These are phyloP conservation scores for Dendrocalamus sinicus DNA, from an alignment of 176 grass and related monocot species.

Conservation along the genomic window DNA sequence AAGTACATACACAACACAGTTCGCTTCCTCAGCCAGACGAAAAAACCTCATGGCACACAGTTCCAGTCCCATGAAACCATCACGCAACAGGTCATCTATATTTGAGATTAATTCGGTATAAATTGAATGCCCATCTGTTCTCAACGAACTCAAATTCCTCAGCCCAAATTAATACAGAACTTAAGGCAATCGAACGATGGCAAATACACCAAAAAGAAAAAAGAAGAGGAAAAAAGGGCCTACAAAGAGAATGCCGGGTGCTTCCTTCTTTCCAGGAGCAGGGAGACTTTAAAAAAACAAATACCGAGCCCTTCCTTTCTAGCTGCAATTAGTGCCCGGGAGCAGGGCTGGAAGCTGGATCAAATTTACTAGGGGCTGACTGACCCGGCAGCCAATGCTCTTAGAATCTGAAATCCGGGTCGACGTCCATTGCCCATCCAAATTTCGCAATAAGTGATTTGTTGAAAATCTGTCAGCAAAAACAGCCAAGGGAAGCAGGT, in stretches of 20 bases:
- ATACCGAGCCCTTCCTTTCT: conserved; percentile 61
- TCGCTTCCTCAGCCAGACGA: conserved; percentile 8
- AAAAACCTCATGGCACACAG: background rate
- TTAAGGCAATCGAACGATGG: conserved; percentile 34
- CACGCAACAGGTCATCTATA: conserved; percentile 48
- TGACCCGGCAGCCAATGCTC: conserved; percentile 25
- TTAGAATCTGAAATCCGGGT: conserved; percentile 92
- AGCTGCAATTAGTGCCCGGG: conserved; percentile 49
- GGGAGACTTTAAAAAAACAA: conserved; percentile 41
- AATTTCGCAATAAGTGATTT: conserved; percentile 92
- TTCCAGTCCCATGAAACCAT: conserved; percentile 19
- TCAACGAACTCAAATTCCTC: conserved; percentile 45
- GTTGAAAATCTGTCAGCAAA: conserved; percentile 85
- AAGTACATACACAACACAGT: conserved; percentile 6
- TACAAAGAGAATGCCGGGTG: conserved; percentile 52
- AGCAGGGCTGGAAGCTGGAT: conserved; percentile 39
- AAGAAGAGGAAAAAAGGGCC: background rate
- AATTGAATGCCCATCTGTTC: conserved; percentile 62
- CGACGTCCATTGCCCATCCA: conserved; percentile 85
- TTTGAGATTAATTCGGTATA: conserved; percentile 55
- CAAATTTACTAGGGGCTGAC: conserved; percentile 1
- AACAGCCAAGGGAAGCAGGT: conserved; percentile 20
- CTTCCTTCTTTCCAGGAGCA: conserved; percentile 43
- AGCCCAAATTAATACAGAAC: conserved; percentile 45
- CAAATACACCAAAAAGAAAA: conserved; percentile 19